These are phyloP conservation scores for Candida maltosa DNA, from an alignment of 805 yeast genomes.

Conservation along the genomic window DNA sequence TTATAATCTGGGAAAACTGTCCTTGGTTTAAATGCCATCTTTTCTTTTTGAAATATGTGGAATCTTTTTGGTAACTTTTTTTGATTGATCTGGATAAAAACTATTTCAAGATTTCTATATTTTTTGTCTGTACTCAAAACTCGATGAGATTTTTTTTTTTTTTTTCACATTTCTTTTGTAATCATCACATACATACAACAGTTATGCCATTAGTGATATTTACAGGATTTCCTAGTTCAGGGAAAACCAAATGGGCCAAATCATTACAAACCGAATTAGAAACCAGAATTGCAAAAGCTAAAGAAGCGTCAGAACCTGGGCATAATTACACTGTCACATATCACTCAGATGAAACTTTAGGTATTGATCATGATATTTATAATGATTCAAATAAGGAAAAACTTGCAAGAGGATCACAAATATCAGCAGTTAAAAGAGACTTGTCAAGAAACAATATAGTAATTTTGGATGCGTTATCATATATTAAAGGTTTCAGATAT, in stretches of 20 bases:
- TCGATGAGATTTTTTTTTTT: too few species aligned
- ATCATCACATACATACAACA: not conserved
- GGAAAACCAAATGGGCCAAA: conserved; percentile 74
- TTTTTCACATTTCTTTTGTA: not conserved
- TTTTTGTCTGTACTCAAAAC: too few species aligned
- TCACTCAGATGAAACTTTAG: conserved; percentile 76
- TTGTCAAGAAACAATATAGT: conserved; percentile 68
- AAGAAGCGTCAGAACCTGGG: conserved; percentile 42
- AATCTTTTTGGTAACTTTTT: not conserved
- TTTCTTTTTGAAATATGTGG: not conserved
- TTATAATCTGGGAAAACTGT: conserved; percentile 68
- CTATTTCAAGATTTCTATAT: too few species aligned
- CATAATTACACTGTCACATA: conserved; percentile 57
- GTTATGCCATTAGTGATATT: conserved; percentile 81
- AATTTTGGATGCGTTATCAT: conserved; percentile 79
- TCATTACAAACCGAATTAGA: conserved; percentile 50
- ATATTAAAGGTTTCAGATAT: conserved; percentile 93
- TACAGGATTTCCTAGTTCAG: conserved; percentile 83
- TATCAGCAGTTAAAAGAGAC: conserved; percentile 85
- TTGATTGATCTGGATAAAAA: not conserved
- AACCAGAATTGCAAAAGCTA: conserved; percentile 37
- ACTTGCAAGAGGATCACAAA: conserved; percentile 75
- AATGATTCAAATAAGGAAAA: conserved; percentile 74
- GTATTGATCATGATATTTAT: conserved; percentile 67
- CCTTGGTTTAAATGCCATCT: conserved; percentile 57